These are phyloP conservation scores for Triangularia verruculosa DNA, from an alignment of 2,329 filamentous ascomycete species.

Conservation along the genomic window DNA sequence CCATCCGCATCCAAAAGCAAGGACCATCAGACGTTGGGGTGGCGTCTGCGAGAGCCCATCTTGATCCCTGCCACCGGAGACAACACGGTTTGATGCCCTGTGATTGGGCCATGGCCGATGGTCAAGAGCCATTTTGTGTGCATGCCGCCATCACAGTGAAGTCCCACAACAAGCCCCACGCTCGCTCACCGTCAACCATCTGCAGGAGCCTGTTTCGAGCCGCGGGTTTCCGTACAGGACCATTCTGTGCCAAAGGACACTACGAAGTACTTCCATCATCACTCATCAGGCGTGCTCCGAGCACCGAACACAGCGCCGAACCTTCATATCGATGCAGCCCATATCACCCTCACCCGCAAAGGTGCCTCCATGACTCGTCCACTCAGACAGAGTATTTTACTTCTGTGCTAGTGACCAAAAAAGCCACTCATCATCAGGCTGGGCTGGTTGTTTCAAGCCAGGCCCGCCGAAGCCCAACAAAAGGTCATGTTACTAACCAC, in stretches of 20 bases:
- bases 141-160: conserved; percentile 18
- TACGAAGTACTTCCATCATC: no score
- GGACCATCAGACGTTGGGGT: conserved; percentile 15
- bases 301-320: not conserved
- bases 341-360: not conserved
- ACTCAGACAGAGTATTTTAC: not conserved
- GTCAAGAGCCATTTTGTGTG: conserved; percentile 13
- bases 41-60: conserved; percentile 19
- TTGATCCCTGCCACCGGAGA: conserved; percentile 21
- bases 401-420: not conserved
- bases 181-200: not conserved
- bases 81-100: not conserved
- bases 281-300: not conserved
- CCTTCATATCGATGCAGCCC: not conserved
- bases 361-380: not conserved
- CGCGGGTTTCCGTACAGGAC: not conserved
- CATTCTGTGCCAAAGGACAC: not conserved
- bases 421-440: not conserved
- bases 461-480: not conserved
- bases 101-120: conserved; percentile 18
- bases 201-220: conserved; percentile 11
- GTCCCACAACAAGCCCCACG: conserved; percentile 1
- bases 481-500: no score
- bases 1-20: conserved; percentile 5
- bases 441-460: not conserved